These are phyloP conservation scores for Beauveria bassiana DNA, from an alignment of 2,329 filamentous ascomycete species.

Conservation along the genomic window DNA sequence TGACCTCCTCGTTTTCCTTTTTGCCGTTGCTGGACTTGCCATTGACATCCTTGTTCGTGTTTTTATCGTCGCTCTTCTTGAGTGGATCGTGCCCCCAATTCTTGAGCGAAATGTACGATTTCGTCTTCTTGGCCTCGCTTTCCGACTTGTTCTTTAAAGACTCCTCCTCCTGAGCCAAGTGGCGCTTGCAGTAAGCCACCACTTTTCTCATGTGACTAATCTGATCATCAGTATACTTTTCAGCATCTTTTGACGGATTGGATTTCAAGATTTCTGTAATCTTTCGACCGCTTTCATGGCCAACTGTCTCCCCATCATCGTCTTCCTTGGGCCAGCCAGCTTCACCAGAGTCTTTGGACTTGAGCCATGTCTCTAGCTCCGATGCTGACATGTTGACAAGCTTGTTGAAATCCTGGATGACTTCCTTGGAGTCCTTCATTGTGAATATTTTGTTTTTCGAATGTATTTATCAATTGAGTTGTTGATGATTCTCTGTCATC, in stretches of 20 bases:
- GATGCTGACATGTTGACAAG: slow-evolving; percentile 57
- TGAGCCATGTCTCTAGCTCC: slow-evolving; percentile 55
- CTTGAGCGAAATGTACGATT: slow-evolving; percentile 52
- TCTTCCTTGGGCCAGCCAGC: slow-evolving; percentile 55
- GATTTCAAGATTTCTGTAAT: slow-evolving; percentile 56
- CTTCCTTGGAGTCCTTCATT: slow-evolving; percentile 22
- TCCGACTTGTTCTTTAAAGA: slow-evolving; percentile 45
- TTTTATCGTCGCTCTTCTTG: slow-evolving; percentile 27
- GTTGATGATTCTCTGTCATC: too few relatives aligned
- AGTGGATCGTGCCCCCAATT: slow-evolving; percentile 53
- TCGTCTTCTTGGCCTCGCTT: slow-evolving; percentile 38
- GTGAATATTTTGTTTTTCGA: background rate
- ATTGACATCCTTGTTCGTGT: background rate
- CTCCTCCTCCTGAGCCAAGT: slow-evolving; percentile 56
- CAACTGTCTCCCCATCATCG: slow-evolving; percentile 52
- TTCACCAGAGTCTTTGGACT: slow-evolving; percentile 46
- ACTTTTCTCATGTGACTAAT: slow-evolving; percentile 55
- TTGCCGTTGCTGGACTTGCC: background rate
- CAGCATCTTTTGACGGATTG: slow-evolving; percentile 49
- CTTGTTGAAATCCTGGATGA: slow-evolving; percentile 53
- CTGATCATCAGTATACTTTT: slow-evolving; percentile 47
- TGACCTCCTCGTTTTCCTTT: background rate
- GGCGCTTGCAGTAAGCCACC: slow-evolving; percentile 57
- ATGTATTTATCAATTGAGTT: background rate
- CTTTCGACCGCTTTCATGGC: slow-evolving; percentile 55